A percentile compares a stretch with the other conserved stretches of the same genome.
phyloP scores from a whole-genome alignment of 2,329 filamentous ascomycete genomes.

The Helotiales sp. region DNA sequence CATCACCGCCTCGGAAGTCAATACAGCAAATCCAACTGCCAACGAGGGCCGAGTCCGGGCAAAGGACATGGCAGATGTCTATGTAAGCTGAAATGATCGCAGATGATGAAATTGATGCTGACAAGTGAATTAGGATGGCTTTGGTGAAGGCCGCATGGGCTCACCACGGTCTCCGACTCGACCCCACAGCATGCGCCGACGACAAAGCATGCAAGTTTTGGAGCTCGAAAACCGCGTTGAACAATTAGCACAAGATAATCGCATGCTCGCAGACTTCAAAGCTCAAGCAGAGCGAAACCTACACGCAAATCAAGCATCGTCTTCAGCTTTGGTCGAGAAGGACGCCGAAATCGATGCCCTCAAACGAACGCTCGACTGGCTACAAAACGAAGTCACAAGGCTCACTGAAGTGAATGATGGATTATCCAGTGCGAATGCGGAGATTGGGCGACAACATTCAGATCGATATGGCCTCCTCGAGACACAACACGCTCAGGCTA shows the following conservation, averaged over 20 bases:
- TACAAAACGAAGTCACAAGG: slow-evolving; percentile 79
- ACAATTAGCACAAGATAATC: slow-evolving; percentile 82
- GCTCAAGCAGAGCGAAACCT: slow-evolving; percentile 66
- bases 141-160: slow-evolving; percentile 81
- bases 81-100: slow-evolving; percentile 62
- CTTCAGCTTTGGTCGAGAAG: slow-evolving; percentile 73
- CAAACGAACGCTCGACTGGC: slow-evolving; percentile 72
- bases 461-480: slow-evolving; percentile 69
- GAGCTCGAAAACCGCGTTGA: slow-evolving; percentile 87
- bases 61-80: slow-evolving; percentile 89
- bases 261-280: slow-evolving; percentile 72
- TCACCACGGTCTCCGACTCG: slow-evolving; percentile 91
- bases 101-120: slow-evolving; percentile 18
- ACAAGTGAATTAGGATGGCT: slow-evolving; percentile 70
- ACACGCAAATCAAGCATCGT: slow-evolving; percentile 61
- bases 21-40: slow-evolving; percentile 72
- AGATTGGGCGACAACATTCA: slow-evolving; percentile 74
- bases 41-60: slow-evolving; percentile 85
- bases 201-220: slow-evolving; percentile 95
- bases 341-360: slow-evolving; percentile 85
- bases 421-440: slow-evolving; percentile 73
- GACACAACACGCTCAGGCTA: slow-evolving; percentile 63
- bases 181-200: slow-evolving; percentile 92
- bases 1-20: slow-evolving; percentile 40
- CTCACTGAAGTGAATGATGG: slow-evolving; percentile 81